Evolutionary conservation across 768 basidiomycete species (phyloP).

Genomic region (Amanita subjunquillea): DNA sequence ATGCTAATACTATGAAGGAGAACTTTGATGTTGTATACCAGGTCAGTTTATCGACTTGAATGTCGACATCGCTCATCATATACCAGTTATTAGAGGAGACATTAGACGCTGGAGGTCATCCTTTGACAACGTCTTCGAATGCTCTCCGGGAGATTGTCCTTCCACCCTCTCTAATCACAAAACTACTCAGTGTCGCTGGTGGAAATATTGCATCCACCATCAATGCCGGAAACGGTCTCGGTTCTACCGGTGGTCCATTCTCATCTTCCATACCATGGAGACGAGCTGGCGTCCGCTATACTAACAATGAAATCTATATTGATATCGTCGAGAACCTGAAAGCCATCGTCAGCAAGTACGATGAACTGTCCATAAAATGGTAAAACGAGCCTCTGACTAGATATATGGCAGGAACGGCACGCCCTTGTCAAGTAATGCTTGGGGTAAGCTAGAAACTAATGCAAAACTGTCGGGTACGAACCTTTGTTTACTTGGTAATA

Average conservation of each 20-base stretch:
- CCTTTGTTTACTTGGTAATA: constrained; percentile 4
- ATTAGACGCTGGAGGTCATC: constrained; percentile 87
- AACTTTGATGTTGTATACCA: constrained; percentile 96
- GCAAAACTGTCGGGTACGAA: constrained; percentile 60
- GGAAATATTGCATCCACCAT: constrained; percentile 38
- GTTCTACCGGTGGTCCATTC: constrained; percentile 44
- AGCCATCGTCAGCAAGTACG: constrained; percentile 70
- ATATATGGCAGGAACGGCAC: constrained; percentile 46
- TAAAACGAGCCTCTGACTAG: neutral
- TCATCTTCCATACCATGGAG: constrained; percentile 93
- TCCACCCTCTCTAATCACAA: constrained; percentile 78
- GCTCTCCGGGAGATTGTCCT: constrained; percentile 89
- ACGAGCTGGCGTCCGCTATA: constrained; percentile 71
- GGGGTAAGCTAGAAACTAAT: constrained; percentile 73
- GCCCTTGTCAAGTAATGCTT: constrained; percentile 54
- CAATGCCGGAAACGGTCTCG: constrained; percentile 32
- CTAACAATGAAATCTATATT: constrained; percentile 88
- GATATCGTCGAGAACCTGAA: constrained; percentile 79
- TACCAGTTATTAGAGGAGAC: constrained; percentile 85
- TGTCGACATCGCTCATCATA: constrained; percentile 6
- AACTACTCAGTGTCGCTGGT: constrained; percentile 45
- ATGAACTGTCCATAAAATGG: neutral
- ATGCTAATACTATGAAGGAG: constrained; percentile 70
- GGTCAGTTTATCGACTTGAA: constrained; percentile 28
- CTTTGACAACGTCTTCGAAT: constrained; percentile 83